These are phyloP conservation scores for Cruciata laevipes DNA, from an alignment of 257 asterid genomes.

Conservation along the genomic window DNA sequence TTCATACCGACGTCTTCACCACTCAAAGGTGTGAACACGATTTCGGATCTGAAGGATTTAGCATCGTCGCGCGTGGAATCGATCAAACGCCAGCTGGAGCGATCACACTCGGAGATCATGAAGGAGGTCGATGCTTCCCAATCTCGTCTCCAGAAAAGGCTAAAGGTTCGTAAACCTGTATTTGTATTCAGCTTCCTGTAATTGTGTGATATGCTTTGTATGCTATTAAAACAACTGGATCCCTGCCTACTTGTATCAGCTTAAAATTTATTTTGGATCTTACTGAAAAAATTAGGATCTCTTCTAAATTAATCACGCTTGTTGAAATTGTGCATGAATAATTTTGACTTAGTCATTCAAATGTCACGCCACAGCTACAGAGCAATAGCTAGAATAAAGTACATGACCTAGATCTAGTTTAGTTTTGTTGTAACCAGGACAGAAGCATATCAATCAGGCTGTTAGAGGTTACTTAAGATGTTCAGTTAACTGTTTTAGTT, in stretches of 20 bases:
- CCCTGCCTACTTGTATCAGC: not conserved
- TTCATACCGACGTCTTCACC: slow-evolving; percentile 33
- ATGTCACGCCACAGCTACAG: not conserved
- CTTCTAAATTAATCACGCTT: too few relatives aligned
- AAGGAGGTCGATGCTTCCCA: slow-evolving; percentile 72
- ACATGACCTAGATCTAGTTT: not conserved
- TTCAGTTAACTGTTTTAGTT: not conserved
- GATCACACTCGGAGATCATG: slow-evolving; percentile 58
- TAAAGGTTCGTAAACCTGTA: slow-evolving; percentile 40
- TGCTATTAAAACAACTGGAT: not conserved
- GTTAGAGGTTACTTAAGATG: not conserved
- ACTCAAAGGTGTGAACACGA: slow-evolving; percentile 36
- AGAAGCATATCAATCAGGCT: not conserved
- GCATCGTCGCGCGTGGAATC: slow-evolving; percentile 46
- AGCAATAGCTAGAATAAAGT: not conserved
- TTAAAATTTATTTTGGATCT: too few relatives aligned
- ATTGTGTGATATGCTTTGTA: not conserved
- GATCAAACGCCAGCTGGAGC: slow-evolving; percentile 52
- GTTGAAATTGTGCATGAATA: not conserved
- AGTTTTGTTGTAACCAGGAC: too few relatives aligned
- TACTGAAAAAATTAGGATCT: too few relatives aligned
- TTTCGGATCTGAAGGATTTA: slow-evolving; percentile 65
- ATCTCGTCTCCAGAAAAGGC: slow-evolving; percentile 70
- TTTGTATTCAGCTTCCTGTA: not conserved
- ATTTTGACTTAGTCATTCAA: not conserved